Conservation (phyloP, 176 grass and related monocot genomes). For the Triticum turgidum region DNA sequence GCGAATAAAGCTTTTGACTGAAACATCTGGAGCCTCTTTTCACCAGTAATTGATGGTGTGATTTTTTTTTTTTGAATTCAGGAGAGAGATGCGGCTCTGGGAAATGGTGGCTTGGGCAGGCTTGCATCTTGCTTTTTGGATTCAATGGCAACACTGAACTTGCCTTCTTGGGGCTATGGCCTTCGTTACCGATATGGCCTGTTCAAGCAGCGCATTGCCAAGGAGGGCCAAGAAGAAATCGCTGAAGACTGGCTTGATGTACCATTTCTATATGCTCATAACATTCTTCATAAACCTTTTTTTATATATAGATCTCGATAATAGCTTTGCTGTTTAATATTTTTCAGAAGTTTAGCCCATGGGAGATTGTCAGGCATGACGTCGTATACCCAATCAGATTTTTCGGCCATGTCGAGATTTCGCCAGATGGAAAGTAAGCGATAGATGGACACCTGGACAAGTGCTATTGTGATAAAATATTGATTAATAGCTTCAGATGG, state of each 20-base stretch:
- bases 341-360: constrained; percentile 91
- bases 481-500: not conserved
- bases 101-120: constrained; percentile 97
- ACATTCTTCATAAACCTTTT: constrained; percentile 1
- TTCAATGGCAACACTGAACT: constrained; percentile 95
- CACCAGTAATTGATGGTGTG: not conserved
- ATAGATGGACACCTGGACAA: constrained; percentile 7
- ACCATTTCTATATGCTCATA: constrained; percentile 18
- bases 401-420: constrained; percentile 86
- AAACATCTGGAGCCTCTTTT: not conserved
- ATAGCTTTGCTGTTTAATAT: constrained; percentile 29
- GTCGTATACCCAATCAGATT: constrained; percentile 84
- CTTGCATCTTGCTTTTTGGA: constrained; percentile 98
- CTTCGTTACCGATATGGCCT: constrained; percentile 91
- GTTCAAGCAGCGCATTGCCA: constrained; percentile 77
- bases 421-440: constrained; percentile 79
- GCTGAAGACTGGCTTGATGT: constrained; percentile 99
- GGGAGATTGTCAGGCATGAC: constrained; percentile 98
- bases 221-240: constrained; percentile 86
- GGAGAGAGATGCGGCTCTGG: constrained; percentile 92
- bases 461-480: not conserved
- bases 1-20: not conserved
- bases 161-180: constrained; percentile 99
- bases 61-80: constrained; percentile 23
- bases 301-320: not conserved